Base-by-base conservation (phyloP, 371 early-diverging fungal genomes). In the Mortierella sp. region DNA sequence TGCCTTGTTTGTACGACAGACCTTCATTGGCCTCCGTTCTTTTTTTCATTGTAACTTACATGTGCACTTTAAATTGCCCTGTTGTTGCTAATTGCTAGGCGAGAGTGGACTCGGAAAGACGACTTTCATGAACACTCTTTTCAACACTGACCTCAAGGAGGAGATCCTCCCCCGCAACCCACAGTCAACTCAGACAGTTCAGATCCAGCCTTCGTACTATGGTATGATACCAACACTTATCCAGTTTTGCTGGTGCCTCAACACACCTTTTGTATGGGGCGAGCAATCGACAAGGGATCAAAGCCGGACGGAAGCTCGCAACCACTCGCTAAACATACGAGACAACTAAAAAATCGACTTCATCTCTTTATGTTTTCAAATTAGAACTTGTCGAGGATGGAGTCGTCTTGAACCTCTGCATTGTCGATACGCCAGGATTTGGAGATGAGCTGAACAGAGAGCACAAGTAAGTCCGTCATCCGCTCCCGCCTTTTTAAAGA, bases 401-500 rank as follows among this genome's bases (percentile, higher is more conserved):
- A 55, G 95, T 97, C 75, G 94, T 93, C 80, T 90, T 98, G 71
- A 91, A 94, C 71, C 91, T 98, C 26, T 96, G 97, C 37, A 91
- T 98, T 72, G 93, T 98, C 73, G 98, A 98, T 88, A 98, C 98
- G 6, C 98, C 99, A 21, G 99, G 98, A 13, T 98, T 98, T 88
- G 98, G 98, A 50, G 97, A 98, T 88, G 93, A 93, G 61, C 79
- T 95, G 54, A 92, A 95, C 84, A 91, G 95, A 76, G 92, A 91
- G 73, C 91, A 94, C 82, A 96, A 98, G 95, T 93, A 89, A 59
- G 90, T 89, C 87, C 67, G 67, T 67, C 67, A 21, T 40, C 67
- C 16, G 40, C 61, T 67, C 67, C 67, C 67, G 67, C 43, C 34
- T 90, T 92, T n/a, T 91, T 90, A 28, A 91, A n/a, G 72, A 43